Evolutionary conservation across 441 rosid genomes (phyloP).

Genomic region (Eruca vesicaria): DNA sequence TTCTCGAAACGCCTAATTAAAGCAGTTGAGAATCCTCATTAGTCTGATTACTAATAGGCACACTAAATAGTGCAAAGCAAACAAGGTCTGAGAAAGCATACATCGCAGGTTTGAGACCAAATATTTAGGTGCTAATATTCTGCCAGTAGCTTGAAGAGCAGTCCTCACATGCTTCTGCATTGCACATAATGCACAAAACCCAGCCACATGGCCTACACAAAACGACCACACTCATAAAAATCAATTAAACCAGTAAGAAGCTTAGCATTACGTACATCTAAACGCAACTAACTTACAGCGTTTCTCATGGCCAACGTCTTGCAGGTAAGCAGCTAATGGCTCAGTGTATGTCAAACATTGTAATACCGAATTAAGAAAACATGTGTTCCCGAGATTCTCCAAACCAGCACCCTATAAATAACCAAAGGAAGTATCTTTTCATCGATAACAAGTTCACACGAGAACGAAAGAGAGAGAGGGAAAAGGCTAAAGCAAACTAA

Average conservation of each 20-base stretch:
- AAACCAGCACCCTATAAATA: constrained; percentile 88
- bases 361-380: constrained; percentile 90
- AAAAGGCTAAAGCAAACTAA: constrained; percentile 43
- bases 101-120: constrained; percentile 89
- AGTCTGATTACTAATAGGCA: background rate
- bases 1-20: constrained; percentile 75
- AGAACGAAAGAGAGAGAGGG: background rate
- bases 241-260: background rate
- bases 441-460: background rate
- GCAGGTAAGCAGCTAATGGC: constrained; percentile 90
- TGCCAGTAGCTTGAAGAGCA: constrained; percentile 75
- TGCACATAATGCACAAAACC: constrained; percentile 97
- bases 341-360: constrained; percentile 95
- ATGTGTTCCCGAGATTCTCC: constrained; percentile 92
- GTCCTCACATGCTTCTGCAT: constrained; percentile 91
- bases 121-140: constrained; percentile 77
- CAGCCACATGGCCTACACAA: constrained; percentile 79
- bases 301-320: constrained; percentile 76
- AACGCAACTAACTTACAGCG: constrained; percentile 73
- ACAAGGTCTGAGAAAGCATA: constrained; percentile 47
- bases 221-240: background rate
- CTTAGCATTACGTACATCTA: background rate
- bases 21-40: constrained; percentile 39
- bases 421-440: background rate
- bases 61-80: constrained; percentile 1